Conservation (phyloP, 1,139 yeast genomes). For the Candida sanyaensis region DNA sequence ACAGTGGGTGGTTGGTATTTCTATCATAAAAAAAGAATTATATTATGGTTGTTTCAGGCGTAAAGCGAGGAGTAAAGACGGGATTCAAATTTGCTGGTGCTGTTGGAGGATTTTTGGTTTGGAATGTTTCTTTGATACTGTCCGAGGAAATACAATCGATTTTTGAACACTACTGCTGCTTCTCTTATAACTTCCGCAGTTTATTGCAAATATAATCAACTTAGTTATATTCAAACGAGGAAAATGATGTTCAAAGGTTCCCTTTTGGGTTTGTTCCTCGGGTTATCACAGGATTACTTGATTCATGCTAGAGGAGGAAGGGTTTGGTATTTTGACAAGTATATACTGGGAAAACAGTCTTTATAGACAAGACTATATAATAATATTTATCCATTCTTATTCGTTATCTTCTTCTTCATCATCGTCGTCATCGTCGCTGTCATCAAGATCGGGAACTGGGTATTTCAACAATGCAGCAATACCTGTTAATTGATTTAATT, state of each 20-base stretch:
- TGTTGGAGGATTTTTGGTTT: constrained; percentile 57
- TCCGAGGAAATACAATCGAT: constrained; percentile 55
- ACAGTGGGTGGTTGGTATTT: constrained; percentile 89
- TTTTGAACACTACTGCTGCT: constrained; percentile 55
- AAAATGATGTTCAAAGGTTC: constrained; percentile 56
- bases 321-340: constrained; percentile 57
- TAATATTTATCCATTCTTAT: constrained; percentile 15
- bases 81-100: constrained; percentile 48
- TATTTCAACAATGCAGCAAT: constrained; percentile 84
- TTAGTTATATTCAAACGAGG: constrained; percentile 50
- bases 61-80: constrained; percentile 43
- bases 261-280: constrained; percentile 57
- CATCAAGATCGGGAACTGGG: constrained; percentile 85
- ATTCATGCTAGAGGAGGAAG: constrained; percentile 59
- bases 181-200: constrained; percentile 42
- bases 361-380: neutral
- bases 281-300: constrained; percentile 65
- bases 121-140: constrained; percentile 60
- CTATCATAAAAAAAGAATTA: constrained; percentile 85
- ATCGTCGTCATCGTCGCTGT: constrained; percentile 50
- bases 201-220: constrained; percentile 47
- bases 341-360: neutral
- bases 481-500: constrained; percentile 86
- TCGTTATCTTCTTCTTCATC: neutral
- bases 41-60: constrained; percentile 62